phyloP scores from a whole-genome alignment of 345 rosid genomes.

The Hirschfeldia incana region DNA sequence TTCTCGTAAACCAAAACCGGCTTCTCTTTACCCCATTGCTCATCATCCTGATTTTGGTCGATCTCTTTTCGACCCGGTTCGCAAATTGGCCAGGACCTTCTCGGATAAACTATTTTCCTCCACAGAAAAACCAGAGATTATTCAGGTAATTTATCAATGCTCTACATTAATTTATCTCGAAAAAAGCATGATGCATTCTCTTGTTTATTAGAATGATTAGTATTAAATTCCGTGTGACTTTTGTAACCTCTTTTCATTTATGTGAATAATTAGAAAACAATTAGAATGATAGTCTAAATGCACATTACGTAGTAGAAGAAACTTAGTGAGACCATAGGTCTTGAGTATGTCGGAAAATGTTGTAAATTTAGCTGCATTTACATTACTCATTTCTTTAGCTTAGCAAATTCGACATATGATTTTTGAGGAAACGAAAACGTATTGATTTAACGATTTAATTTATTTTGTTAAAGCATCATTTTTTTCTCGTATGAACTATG shows the following conservation, averaged over 20 bases:
- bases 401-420: background rate
- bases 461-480: background rate
- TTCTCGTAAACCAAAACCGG: conserved; percentile 47
- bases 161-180: background rate
- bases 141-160: conserved; percentile 55
- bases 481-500: conserved; percentile 8
- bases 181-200: conserved; percentile 18
- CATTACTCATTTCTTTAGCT: background rate
- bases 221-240: background rate
- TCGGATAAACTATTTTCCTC: conserved; percentile 28
- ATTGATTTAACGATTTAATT: background rate
- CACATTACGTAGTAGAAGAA: background rate
- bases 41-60: conserved; percentile 45
- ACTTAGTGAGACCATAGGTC: conserved; percentile 6
- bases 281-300: background rate
- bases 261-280: background rate
- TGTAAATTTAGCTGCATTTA: background rate
- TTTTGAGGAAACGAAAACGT: conserved; percentile 3
- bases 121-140: conserved; percentile 45
- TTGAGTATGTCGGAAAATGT: background rate
- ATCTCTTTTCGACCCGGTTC: conserved; percentile 64
- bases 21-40: conserved; percentile 37
- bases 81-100: conserved; percentile 45
- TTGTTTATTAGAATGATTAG: conserved; percentile 2
- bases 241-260: background rate